Percentiles rank a stretch among this genome's conserved stretches.
Evolutionary conservation across 108 stramenopile genomes (phyloP).

Genomic region (Fistulifera pelliculosa): DNA sequence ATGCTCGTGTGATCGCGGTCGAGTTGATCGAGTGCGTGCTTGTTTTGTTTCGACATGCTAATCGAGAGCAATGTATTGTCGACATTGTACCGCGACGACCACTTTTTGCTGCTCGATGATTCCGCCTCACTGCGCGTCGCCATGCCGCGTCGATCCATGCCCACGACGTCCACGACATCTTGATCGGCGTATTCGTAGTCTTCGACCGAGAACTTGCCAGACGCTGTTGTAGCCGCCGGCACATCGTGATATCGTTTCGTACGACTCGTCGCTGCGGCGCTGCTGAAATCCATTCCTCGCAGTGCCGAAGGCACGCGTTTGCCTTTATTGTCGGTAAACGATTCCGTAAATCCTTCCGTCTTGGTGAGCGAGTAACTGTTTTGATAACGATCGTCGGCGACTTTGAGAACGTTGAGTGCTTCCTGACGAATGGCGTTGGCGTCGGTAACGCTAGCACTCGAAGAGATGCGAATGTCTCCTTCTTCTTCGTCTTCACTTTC

Average conservation of each 20-base stretch:
- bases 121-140: constrained; percentile 4
- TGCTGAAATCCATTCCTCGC: constrained; percentile 17
- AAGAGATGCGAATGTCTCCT: too few relatives aligned
- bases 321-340: background rate
- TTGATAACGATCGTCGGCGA: constrained; percentile 18
- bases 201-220: background rate
- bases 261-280: background rate
- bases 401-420: constrained; percentile 22
- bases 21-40: constrained; percentile 18
- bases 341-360: constrained; percentile 1
- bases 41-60: constrained; percentile 16
- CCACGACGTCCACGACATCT: constrained; percentile 18
- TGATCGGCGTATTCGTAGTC: constrained; percentile 11
- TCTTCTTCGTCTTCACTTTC: too few relatives aligned
- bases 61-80: constrained; percentile 39
- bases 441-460: too few relatives aligned
- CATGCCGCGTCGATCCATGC: constrained; percentile 13
- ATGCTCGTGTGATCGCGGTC: constrained; percentile 13
- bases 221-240: background rate
- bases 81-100: constrained; percentile 60
- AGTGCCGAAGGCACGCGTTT: constrained; percentile 28
- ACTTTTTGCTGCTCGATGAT: constrained; percentile 11
- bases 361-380: constrained; percentile 11
- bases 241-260: constrained; percentile 4
- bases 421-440: constrained; percentile 11